Base-by-base conservation (phyloP, 164 flowering plant genomes). In the Malania oleifera region DNA sequence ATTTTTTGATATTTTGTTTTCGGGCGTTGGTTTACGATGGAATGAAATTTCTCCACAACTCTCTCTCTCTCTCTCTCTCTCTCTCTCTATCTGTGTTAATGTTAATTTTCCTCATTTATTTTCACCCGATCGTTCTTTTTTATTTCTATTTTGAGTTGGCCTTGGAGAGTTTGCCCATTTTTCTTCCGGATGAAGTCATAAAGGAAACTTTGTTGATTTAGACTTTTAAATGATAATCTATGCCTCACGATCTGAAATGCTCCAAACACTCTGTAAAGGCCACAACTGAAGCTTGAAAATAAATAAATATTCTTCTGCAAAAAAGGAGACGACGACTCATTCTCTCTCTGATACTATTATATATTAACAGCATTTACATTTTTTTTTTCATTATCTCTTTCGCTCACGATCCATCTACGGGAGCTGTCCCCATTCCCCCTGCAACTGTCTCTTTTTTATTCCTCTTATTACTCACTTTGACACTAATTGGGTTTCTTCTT, bases 371-470 rank as follows among this genome's bases (percentile, higher is more conserved):
- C 7, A 0, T 31, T 39, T 27, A 25, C 23, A 57, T 41, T n/a
- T 35, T 7, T 19, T 26, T 9, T 28, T 35, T 9, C 37, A 31
- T 35, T 47, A 8, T 44, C 31, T 44, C 17, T 47, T 52, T 57
- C n/a, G 47, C 37, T 34, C 27, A 34, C 51, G 43, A 26, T 58
- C 39, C 56, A 64, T 65, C 51, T 26, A 54, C 31, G 40, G 66
- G 49, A 43, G 64, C 71, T 70, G 80, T 68, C 76, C 73, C 79
- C 64, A 46, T 59, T 69, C 65, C 59, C 52, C 74, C 77, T 69
- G 72, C 80, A 71, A 75, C 56, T 75, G 35, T 77, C n/a, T 62
- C 50, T 63, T 60, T 46, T 71, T 74, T 64, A 67, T 63, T 43
- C 28, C 54, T n/a, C 63, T 66, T 69, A 73, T 59, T 35, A 39